These are phyloP conservation scores for Deinandra increscens DNA, from an alignment of 129 eudicot species.

Conservation along the genomic window DNA sequence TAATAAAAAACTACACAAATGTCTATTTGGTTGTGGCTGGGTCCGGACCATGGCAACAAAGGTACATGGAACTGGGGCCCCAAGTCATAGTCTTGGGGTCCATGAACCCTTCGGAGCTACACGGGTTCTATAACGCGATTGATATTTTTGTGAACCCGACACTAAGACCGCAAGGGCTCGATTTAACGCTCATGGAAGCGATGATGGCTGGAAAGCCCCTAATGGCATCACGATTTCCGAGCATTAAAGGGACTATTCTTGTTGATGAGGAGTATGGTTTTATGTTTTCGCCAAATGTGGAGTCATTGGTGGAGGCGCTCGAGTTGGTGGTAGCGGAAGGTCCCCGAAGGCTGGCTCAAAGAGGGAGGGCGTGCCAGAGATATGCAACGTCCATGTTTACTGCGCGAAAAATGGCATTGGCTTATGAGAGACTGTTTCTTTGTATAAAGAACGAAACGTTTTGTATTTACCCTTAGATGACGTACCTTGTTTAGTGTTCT, in stretches of 20 bases:
- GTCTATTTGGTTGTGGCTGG: constrained; percentile 82
- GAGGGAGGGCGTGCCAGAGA: constrained; percentile 72
- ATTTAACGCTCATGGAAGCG: constrained; percentile 91
- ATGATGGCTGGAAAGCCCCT: constrained; percentile 94
- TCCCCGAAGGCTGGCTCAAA: constrained; percentile 48
- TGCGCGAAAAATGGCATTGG: constrained; percentile 84
- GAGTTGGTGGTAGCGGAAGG: constrained; percentile 74
- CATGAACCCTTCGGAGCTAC: constrained; percentile 63
- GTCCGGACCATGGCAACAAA: constrained; percentile 77
- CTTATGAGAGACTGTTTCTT: constrained; percentile 86
- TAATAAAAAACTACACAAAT: constrained; percentile 38
- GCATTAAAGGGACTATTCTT: constrained; percentile 79
- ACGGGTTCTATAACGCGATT: constrained; percentile 76
- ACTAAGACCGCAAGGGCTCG: constrained; percentile 92
- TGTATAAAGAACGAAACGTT: constrained; percentile 74
- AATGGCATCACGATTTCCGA: constrained; percentile 93
- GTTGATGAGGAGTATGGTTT: constrained; percentile 77
- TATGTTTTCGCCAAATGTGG: constrained; percentile 86
- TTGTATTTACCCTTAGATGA: constrained; percentile 50
- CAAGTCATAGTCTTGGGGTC: constrained; percentile 84
- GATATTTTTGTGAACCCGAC: constrained; percentile 92
- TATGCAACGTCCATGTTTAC: constrained; percentile 82
- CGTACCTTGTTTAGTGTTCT: too few species aligned
- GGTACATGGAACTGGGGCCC: constrained; percentile 72
- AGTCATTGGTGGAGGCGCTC: constrained; percentile 56